phyloP scores from a whole-genome alignment of 352 stramenopile genomes.

The Vaucheria bursata region DNA sequence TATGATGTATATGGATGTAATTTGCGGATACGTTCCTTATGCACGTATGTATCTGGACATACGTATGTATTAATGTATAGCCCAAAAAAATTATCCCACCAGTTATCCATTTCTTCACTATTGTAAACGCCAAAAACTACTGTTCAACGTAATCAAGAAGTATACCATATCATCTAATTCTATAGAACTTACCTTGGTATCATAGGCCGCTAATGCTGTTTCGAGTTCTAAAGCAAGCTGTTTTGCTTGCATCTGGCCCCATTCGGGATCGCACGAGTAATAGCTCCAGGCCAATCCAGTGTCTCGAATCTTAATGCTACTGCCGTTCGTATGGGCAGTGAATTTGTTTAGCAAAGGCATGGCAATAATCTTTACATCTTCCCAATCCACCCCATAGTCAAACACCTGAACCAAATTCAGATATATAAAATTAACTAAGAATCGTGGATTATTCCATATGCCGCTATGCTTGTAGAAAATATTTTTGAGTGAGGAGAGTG shows the following conservation, averaged over 20 bases:
- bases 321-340: conserved; percentile 86
- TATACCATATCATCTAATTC: too few species aligned
- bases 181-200: conserved; percentile 46
- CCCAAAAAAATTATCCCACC: too few species aligned
- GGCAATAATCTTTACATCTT: conserved; percentile 73
- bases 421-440: too few species aligned
- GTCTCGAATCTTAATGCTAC: conserved; percentile 72
- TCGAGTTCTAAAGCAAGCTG: conserved; percentile 70
- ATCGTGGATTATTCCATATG: conserved; percentile 58
- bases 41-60: too few species aligned
- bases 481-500: too few species aligned
- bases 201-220: conserved; percentile 41
- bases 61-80: too few species aligned
- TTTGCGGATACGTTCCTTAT: too few species aligned
- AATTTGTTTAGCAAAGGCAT: conserved; percentile 87
- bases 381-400: conserved; percentile 73
- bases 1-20: too few species aligned
- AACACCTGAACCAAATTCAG: conserved; percentile 53
- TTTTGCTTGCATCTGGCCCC: conserved; percentile 85
- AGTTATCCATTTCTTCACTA: too few species aligned
- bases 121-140: too few species aligned
- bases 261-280: conserved; percentile 90
- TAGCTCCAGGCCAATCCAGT: conserved; percentile 94
- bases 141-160: too few species aligned
- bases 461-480: neutral